These are phyloP conservation scores for Apocynum venetum DNA, from an alignment of 257 asterid species.

Conservation along the genomic window DNA sequence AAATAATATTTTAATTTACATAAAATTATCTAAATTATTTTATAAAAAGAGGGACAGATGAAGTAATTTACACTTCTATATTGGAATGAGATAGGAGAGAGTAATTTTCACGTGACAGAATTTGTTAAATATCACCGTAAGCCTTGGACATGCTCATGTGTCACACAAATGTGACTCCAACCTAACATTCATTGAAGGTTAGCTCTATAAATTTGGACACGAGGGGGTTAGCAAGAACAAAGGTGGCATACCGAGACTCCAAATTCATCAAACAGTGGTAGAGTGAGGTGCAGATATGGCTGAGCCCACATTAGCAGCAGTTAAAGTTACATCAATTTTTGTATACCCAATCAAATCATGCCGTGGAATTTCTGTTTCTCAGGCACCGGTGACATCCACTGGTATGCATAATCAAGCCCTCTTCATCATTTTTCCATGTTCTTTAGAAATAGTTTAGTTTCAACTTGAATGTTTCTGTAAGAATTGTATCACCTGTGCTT, in stretches of 20 bases:
- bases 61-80: too few species aligned
- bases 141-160: too few species aligned
- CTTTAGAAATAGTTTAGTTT: background rate
- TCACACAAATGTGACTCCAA: too few species aligned
- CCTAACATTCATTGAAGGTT: too few species aligned
- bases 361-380: conserved; percentile 59
- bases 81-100: too few species aligned
- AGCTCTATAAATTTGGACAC: background rate
- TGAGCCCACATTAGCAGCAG: conserved; percentile 19
- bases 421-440: background rate
- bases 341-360: conserved; percentile 79
- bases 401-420: conserved; percentile 26
- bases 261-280: background rate
- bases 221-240: background rate
- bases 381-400: conserved; percentile 52
- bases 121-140: too few species aligned
- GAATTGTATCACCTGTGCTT: background rate
- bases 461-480: background rate
- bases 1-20: too few species aligned
- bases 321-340: conserved; percentile 43
- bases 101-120: too few species aligned
- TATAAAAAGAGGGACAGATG: too few species aligned
- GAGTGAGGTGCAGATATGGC: conserved; percentile 18
- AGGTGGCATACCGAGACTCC: background rate
- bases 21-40: too few species aligned